Base-by-base conservation (phyloP, 2,329 filamentous ascomycete species). In the Alternaria postmessia region DNA sequence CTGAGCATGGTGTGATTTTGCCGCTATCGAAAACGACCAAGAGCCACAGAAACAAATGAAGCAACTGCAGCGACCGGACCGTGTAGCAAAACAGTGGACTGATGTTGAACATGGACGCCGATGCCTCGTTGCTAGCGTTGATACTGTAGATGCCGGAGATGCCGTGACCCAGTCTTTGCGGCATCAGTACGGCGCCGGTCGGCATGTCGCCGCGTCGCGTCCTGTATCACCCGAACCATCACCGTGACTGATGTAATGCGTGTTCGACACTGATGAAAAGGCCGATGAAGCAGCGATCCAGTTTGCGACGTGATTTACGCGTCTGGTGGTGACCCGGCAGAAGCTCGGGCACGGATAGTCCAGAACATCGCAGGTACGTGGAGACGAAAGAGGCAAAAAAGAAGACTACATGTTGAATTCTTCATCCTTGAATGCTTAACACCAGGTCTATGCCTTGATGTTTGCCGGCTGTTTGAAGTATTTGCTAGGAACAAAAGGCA, bases 401-500 rank as follows among this genome's bases (percentile, higher is more conserved):
- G 34, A 49, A 24, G 11, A 22, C 11, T 41, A 22, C 38, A 41
- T 41, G 38, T 20, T 38, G 32, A 26, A 36, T 49, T 36, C 20
- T 18, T 38, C 3, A 7, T 9, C 7, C 14, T 11, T 49, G 2
- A 30, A 2, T 49, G 20, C 16, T 3, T 5, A 5, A 8, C 2
- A 36, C 7, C 12, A 48, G 5, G 34, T n/a, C 56, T 69, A 72
- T 30, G 70, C 70, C 61, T 72, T 72, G 36, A 62, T 61, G 16
- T 68, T 71, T 1, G 67, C 66, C 34, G 68, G 63, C 46, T 72
- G 68, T 57, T 77, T 77, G 79, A 86, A 91, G 79, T 96, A 97
- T 80, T 92, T 93, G 71, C 86, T 88, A 51, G 88, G 85, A 52
- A 96, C 86, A 78, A 96, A 97, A 1, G 94, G 94, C 93, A 97